Base-by-base conservation (phyloP, 257 asterid species). In the Ehretia macrophylla region DNA sequence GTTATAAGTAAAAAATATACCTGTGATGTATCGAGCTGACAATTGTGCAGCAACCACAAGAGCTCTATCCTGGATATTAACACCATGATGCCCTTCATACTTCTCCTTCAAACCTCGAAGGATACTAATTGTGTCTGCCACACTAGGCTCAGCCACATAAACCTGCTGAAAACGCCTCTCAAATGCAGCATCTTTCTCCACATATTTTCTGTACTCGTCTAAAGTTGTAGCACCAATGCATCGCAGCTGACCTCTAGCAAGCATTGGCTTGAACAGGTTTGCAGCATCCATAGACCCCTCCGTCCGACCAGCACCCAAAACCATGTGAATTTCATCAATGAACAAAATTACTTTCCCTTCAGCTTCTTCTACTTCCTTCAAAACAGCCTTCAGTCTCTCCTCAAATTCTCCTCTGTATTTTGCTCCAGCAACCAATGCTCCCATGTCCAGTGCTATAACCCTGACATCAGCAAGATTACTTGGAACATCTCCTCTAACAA, bases 271-370 rank as follows among this genome's bases (percentile, higher is more conserved):
- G 17, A 75, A 61, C 37, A 75, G 67, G 32, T 70, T 75, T 16
- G 80, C 74, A 40, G 80, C 80, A 62, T 75, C 80, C 80, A 75
- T 75, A 8, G 75, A 63, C 50, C 80, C 80, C 45, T 63, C 70
- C 1, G 67, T 66, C 44, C 75, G 32, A 46, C 80, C 80, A 45
- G 73, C 76, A 23, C 80, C 80, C 10, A 75, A 51, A 0, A 75
- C 70, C 13, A 70, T 52, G 38, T 75, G 80, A 39, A 75, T 75
- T 32, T 75, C 80, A 58, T 75, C 80, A 11, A 75, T 75, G 55
- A 75, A 75, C 12, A 75, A 66, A 8, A 75, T 65, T 16, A 72
- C 78, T 63, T 72, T 72, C 21, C 78, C 74, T 21, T 67, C 78
- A 8, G 79, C 72, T 6, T 69, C 72, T 19, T 68, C 74, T 10